phyloP scores from a whole-genome alignment of 148 eudicot species.

The Fagopyrum homotropicum region DNA sequence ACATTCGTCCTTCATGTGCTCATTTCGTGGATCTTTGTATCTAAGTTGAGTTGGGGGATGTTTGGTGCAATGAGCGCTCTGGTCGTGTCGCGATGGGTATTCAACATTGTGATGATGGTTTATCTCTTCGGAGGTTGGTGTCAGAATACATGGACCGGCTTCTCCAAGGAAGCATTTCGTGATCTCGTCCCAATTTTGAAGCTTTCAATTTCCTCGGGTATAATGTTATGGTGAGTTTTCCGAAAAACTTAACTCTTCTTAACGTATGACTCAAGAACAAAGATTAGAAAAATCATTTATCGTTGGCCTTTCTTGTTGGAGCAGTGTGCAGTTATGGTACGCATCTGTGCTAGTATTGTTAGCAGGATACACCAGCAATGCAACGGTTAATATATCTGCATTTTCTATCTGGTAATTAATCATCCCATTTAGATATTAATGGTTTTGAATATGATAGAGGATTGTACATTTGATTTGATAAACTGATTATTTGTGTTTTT shows the following conservation, averaged over 20 bases:
- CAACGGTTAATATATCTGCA: slow-evolving; percentile 6
- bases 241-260: neutral
- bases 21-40: slow-evolving; percentile 14
- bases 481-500: neutral
- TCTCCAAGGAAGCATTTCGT: neutral
- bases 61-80: slow-evolving; percentile 14
- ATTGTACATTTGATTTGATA: neutral
- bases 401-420: slow-evolving; percentile 7
- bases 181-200: neutral
- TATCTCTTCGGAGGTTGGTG: slow-evolving; percentile 15
- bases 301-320: neutral
- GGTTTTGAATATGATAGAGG: neutral
- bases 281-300: too few species aligned
- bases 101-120: neutral
- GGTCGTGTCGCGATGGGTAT: slow-evolving; percentile 4
- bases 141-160: slow-evolving; percentile 9
- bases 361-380: slow-evolving; percentile 44
- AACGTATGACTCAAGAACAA: too few species aligned
- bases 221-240: slow-evolving; percentile 10
- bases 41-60: slow-evolving; percentile 4
- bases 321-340: slow-evolving; percentile 62
- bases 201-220: neutral
- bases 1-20: slow-evolving; percentile 9
- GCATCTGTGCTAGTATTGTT: slow-evolving; percentile 39
- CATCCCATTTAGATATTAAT: neutral